These are phyloP conservation scores for Sugiyamaella castrensis DNA, from an alignment of 1,139 yeast species.

Conservation along the genomic window DNA sequence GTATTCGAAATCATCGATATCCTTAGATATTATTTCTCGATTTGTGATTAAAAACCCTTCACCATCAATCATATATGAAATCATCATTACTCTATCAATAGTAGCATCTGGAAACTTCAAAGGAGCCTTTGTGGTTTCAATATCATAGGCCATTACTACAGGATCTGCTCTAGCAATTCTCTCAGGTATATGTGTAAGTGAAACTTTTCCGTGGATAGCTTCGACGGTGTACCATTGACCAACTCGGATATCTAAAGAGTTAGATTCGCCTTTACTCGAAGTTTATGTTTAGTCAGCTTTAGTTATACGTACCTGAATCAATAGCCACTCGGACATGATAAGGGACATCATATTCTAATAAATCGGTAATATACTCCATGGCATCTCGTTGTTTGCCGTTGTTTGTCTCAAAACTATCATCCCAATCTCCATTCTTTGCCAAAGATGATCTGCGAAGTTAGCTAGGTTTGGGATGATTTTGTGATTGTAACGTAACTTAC, in stretches of 20 bases:
- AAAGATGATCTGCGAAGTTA: constrained; percentile 17
- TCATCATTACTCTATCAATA: constrained; percentile 97
- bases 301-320: constrained; percentile 47
- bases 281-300: not conserved
- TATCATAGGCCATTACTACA: constrained; percentile 93
- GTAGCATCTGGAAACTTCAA: constrained; percentile 91
- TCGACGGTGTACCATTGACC: constrained; percentile 95
- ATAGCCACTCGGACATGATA: constrained; percentile 94
- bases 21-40: constrained; percentile 89
- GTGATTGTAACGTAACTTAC: constrained; percentile 21
- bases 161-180: constrained; percentile 96
- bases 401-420: constrained; percentile 12
- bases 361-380: constrained; percentile 65
- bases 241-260: constrained; percentile 58
- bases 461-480: constrained; percentile 2
- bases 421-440: constrained; percentile 28
- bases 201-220: constrained; percentile 55
- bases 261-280: not conserved
- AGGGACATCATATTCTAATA: constrained; percentile 94
- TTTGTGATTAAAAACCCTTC: constrained; percentile 93
- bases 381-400: constrained; percentile 46
- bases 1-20: constrained; percentile 94
- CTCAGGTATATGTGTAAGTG: constrained; percentile 61
- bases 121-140: constrained; percentile 96
- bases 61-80: constrained; percentile 98